Conservation (phyloP, 805 yeast genomes). For the Candida coquimbonensis region DNA sequence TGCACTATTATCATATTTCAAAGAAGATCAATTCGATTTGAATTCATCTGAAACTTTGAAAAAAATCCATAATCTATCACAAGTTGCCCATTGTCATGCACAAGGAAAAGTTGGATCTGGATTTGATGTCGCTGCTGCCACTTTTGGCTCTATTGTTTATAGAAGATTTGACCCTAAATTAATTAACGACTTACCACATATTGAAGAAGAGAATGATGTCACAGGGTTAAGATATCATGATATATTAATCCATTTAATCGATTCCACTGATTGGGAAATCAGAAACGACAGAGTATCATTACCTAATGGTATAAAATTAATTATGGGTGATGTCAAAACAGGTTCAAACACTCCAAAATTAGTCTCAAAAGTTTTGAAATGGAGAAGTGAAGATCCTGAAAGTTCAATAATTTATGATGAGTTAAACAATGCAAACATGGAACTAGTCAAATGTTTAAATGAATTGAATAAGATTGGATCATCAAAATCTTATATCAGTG, state of each 20-base stretch:
- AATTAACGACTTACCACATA: slow-evolving; percentile 29
- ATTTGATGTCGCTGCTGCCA: slow-evolving; percentile 94
- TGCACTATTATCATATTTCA: slow-evolving; percentile 49
- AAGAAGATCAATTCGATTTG: slow-evolving; percentile 26
- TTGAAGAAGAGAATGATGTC: background rate
- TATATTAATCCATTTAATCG: slow-evolving; percentile 31
- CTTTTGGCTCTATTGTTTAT: slow-evolving; percentile 82
- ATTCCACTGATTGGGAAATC: slow-evolving; percentile 53
- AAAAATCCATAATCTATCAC: slow-evolving; percentile 76
- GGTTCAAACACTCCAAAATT: slow-evolving; percentile 94
- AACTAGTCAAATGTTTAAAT: slow-evolving; percentile 43
- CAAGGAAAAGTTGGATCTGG: slow-evolving; percentile 96
- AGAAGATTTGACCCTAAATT: slow-evolving; percentile 60
- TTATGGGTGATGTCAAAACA: slow-evolving; percentile 91
- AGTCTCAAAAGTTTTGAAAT: slow-evolving; percentile 65
- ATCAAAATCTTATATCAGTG: slow-evolving; percentile 28
- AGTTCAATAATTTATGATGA: slow-evolving; percentile 45
- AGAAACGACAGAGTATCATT: slow-evolving; percentile 46
- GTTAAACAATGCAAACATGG: slow-evolving; percentile 53
- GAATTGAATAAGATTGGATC: slow-evolving; percentile 30
- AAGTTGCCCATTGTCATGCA: slow-evolving; percentile 86
- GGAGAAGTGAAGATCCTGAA: slow-evolving; percentile 52
- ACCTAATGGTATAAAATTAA: slow-evolving; percentile 60
- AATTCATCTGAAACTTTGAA: slow-evolving; percentile 18
- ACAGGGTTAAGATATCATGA: slow-evolving; percentile 20